phyloP scores from a whole-genome alignment of 805 yeast species.

The Zygotorulaspora danielsina region DNA sequence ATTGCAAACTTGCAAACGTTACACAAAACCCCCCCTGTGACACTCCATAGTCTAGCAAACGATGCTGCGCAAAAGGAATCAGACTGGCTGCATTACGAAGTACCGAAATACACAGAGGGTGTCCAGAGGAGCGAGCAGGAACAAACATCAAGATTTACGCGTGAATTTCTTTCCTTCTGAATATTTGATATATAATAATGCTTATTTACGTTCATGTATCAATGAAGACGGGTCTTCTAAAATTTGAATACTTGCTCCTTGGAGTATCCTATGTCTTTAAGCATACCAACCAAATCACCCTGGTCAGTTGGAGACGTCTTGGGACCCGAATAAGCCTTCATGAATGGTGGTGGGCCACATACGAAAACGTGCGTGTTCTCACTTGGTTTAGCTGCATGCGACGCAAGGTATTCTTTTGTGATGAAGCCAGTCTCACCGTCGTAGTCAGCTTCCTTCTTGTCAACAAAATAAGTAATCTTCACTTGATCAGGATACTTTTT shows the following conservation, averaged over 20 bases:
- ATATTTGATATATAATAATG: conserved; percentile 6
- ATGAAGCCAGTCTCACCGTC: conserved; percentile 70
- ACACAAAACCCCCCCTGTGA: conserved; percentile 2
- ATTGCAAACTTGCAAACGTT: conserved; percentile 20
- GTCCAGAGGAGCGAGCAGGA: conserved; percentile 21
- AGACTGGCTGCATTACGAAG: conserved; percentile 10
- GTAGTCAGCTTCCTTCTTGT: conserved; percentile 47
- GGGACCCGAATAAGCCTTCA: conserved; percentile 80
- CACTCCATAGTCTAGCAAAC: background rate
- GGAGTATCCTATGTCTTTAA: conserved; percentile 82
- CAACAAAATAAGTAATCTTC: conserved; percentile 73
- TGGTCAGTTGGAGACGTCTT: conserved; percentile 86
- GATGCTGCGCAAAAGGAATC: background rate
- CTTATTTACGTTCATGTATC: background rate
- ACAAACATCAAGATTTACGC: conserved; percentile 20
- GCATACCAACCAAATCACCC: conserved; percentile 87
- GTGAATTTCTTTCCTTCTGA: conserved; percentile 11
- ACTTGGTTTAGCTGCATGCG: conserved; percentile 59
- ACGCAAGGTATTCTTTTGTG: conserved; percentile 63
- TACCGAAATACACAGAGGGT: conserved; percentile 18
- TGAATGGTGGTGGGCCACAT: conserved; percentile 94
- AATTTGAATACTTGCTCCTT: conserved; percentile 88
- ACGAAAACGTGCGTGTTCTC: conserved; percentile 74
- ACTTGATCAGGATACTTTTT: conserved; percentile 72
- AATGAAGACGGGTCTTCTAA: conserved; percentile 34